A percentile compares a stretch with the other conserved stretches of the same genome.
These are phyloP conservation scores for Polygonum maritimum DNA, from an alignment of 148 eudicot species.

Conservation along the genomic window DNA sequence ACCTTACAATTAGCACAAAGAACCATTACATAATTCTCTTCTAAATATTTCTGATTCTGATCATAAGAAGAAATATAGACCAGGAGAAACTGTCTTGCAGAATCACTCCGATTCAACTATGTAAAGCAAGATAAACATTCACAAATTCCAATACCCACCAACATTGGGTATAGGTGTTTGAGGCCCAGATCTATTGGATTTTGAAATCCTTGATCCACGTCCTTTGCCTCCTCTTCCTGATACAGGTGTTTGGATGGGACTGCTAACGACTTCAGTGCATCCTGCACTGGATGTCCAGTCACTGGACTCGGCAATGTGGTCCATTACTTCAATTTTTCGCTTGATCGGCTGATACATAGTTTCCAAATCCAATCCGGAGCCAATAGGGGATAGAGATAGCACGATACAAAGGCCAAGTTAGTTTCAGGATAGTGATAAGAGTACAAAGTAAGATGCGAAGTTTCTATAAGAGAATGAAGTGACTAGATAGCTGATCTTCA, in stretches of 20 bases:
- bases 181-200: conserved; percentile 40
- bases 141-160: conserved; percentile 38
- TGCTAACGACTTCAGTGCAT: conserved; percentile 35
- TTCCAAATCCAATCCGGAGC: neutral
- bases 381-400: neutral
- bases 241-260: conserved; percentile 59
- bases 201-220: conserved; percentile 48
- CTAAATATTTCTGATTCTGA: neutral
- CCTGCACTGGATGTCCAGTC: conserved; percentile 38
- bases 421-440: neutral
- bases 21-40: neutral
- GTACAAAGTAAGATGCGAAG: neutral
- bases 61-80: neutral
- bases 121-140: conserved; percentile 1
- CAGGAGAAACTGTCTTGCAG: neutral
- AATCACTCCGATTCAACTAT: neutral
- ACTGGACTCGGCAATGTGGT: conserved; percentile 37
- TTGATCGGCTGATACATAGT: conserved; percentile 44
- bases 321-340: conserved; percentile 51
- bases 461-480: neutral
- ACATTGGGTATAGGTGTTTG: conserved; percentile 50
- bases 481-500: neutral
- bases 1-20: neutral
- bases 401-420: neutral
- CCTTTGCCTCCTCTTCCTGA: conserved; percentile 61